Conservation (phyloP, 2,329 filamentous ascomycete species). For the Bertia moriformis region DNA sequence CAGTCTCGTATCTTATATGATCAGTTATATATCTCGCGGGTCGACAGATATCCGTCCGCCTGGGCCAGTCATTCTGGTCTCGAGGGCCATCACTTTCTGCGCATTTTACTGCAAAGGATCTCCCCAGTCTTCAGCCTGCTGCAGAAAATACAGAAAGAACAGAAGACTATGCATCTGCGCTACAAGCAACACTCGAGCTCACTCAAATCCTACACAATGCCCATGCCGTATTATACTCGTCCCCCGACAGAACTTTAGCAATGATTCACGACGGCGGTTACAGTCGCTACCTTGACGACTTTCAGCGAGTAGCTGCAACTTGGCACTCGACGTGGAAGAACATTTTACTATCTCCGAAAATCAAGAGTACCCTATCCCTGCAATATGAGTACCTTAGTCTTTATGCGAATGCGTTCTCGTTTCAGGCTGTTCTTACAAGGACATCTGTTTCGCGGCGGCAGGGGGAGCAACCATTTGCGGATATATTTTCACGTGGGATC, state of each 20-base stretch:
- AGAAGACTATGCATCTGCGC: conserved; percentile 3
- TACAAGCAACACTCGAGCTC: conserved; percentile 7
- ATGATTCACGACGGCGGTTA: conserved; percentile 8
- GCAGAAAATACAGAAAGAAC: no score
- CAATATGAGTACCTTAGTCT: conserved; percentile 8
- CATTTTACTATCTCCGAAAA: not conserved
- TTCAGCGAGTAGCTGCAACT: conserved; percentile 2
- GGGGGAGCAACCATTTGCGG: not conserved
- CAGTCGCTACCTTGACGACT: conserved; percentile 8
- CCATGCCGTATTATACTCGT: conserved; percentile 8
- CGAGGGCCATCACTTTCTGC: conserved; percentile 8
- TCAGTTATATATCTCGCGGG: conserved; percentile 7
- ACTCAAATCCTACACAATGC: conserved; percentile 8
- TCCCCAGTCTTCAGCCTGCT: conserved; percentile 4
- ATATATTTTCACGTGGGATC: conserved; percentile 6
- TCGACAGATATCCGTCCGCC: conserved; percentile 9
- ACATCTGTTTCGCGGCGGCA: not conserved
- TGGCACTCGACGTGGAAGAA: conserved; percentile 4
- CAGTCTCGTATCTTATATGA: not conserved
- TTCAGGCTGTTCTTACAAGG: conserved; percentile 5
- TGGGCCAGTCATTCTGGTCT: conserved; percentile 10
- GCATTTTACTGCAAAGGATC: conserved; percentile 7
- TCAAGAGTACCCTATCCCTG: conserved; percentile 5
- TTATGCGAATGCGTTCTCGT: conserved; percentile 6
- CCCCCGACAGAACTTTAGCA: conserved; percentile 6